Evolutionary conservation across 1,284 basidiomycete genomes (phyloP).

Genomic region (Ceraceosorus bombacis): DNA sequence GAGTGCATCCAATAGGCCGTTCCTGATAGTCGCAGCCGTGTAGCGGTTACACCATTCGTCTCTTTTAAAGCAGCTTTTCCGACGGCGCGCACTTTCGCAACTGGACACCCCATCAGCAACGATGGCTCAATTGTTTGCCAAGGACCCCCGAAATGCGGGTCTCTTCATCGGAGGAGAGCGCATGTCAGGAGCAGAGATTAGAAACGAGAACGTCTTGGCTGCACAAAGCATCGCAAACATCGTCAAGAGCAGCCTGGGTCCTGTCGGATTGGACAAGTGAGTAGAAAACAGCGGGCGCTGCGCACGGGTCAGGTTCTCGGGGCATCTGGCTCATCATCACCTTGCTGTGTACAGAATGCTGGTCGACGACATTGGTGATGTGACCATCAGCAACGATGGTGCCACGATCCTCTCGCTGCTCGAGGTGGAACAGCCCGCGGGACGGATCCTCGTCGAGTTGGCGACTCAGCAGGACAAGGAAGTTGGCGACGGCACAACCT

Average conservation of each 20-base stretch:
- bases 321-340: too few species aligned
- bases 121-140: slow-evolving; percentile 47
- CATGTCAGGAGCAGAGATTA: slow-evolving; percentile 86
- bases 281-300: slow-evolving; percentile 4
- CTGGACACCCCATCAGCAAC: neutral
- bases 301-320: neutral
- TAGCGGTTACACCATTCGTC: too few species aligned
- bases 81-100: too few species aligned
- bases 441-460: slow-evolving; percentile 89
- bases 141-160: slow-evolving; percentile 45
- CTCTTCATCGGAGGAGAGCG: slow-evolving; percentile 83
- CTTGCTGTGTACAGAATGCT: slow-evolving; percentile 56
- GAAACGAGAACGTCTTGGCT: slow-evolving; percentile 86
- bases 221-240: slow-evolving; percentile 96
- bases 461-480: slow-evolving; percentile 99
- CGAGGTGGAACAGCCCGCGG: slow-evolving; percentile 85
- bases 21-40: too few species aligned
- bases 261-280: slow-evolving; percentile 58
- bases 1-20: too few species aligned
- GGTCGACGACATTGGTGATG: slow-evolving; percentile 98
- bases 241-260: slow-evolving; percentile 91
- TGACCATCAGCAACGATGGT: slow-evolving; percentile 98
- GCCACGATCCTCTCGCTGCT: slow-evolving; percentile 91
- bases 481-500: slow-evolving; percentile 98
- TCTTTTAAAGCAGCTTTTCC: too few species aligned